These are phyloP conservation scores for Trichoderma brevicompactum DNA, from an alignment of 2,329 filamentous ascomycete genomes.

Conservation along the genomic window DNA sequence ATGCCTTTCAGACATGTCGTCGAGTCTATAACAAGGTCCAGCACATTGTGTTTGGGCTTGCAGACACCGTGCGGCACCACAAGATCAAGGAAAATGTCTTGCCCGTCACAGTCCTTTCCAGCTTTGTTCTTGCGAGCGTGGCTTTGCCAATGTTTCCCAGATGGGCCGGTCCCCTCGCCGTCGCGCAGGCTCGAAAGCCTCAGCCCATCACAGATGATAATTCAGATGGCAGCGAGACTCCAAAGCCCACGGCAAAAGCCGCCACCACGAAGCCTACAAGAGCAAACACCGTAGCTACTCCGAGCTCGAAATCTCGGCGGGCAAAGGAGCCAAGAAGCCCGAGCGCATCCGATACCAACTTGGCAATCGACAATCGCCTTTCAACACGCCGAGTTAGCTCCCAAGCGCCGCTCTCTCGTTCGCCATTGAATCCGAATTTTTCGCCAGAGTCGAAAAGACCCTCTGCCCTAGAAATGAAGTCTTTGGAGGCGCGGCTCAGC, in stretches of 20 bases:
- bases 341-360: constrained; percentile 49
- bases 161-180: constrained; percentile 78
- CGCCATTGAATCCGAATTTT: constrained; percentile 39
- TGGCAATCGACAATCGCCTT: constrained; percentile 37
- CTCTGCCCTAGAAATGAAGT: constrained; percentile 56
- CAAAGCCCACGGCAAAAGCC: constrained; percentile 67
- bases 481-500: constrained; percentile 66
- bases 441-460: constrained; percentile 49
- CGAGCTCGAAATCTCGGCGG: constrained; percentile 56
- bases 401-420: constrained; percentile 32
- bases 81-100: constrained; percentile 82
- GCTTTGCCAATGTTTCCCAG: constrained; percentile 75
- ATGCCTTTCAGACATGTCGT: constrained; percentile 79
- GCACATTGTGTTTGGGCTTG: constrained; percentile 80
- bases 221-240: constrained; percentile 43
- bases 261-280: constrained; percentile 64
- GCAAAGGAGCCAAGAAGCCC: constrained; percentile 52
- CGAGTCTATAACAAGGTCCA: constrained; percentile 88
- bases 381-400: constrained; percentile 37
- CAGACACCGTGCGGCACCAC: constrained; percentile 69
- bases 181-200: constrained; percentile 80
- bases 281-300: constrained; percentile 67
- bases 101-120: constrained; percentile 79
- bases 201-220: constrained; percentile 47
- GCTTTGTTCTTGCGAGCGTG: constrained; percentile 77